Conservation (phyloP, 495 filamentous ascomycete genomes). For the Sabuloglossum arenarium region DNA sequence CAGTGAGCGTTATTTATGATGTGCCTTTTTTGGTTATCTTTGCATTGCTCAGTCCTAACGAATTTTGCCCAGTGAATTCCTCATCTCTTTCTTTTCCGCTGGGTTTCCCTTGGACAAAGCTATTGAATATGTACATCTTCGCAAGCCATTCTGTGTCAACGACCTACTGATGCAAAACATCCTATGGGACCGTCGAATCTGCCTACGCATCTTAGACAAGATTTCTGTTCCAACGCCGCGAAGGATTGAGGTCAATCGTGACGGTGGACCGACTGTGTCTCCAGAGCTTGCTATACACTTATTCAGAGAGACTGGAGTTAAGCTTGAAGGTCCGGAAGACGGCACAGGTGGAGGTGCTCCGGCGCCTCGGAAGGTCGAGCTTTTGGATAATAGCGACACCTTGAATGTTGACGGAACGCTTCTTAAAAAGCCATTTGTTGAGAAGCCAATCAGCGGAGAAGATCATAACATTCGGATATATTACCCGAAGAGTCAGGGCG, state of each 20-base stretch:
- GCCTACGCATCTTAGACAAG: constrained; percentile 66
- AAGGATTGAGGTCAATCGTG: constrained; percentile 80
- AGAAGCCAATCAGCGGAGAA: constrained; percentile 95
- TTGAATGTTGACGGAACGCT: constrained; percentile 65
- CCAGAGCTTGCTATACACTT: constrained; percentile 58
- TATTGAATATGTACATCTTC: constrained; percentile 74
- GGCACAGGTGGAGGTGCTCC: constrained; percentile 42
- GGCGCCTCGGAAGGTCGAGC: constrained; percentile 42
- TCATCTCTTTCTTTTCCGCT: constrained; percentile 95
- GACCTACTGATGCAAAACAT: constrained; percentile 97
- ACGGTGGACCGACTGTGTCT: constrained; percentile 73
- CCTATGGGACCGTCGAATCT: constrained; percentile 85
- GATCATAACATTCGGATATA: constrained; percentile 99
- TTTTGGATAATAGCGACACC: constrained; percentile 72
- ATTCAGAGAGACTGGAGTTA: constrained; percentile 57
- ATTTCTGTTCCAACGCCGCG: constrained; percentile 77
- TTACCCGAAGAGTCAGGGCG: constrained; percentile 64
- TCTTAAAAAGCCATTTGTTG: constrained; percentile 86
- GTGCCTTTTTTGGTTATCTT: not conserved
- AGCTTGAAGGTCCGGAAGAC: constrained; percentile 51
- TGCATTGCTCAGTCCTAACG: not conserved
- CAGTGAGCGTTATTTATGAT: not conserved
- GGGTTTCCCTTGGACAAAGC: constrained; percentile 95
- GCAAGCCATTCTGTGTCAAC: constrained; percentile 94
- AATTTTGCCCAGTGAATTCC: constrained; percentile 45